These are phyloP conservation scores for Microbotryomycetes sp. DNA, from an alignment of 1,284 basidiomycete species.

Conservation along the genomic window DNA sequence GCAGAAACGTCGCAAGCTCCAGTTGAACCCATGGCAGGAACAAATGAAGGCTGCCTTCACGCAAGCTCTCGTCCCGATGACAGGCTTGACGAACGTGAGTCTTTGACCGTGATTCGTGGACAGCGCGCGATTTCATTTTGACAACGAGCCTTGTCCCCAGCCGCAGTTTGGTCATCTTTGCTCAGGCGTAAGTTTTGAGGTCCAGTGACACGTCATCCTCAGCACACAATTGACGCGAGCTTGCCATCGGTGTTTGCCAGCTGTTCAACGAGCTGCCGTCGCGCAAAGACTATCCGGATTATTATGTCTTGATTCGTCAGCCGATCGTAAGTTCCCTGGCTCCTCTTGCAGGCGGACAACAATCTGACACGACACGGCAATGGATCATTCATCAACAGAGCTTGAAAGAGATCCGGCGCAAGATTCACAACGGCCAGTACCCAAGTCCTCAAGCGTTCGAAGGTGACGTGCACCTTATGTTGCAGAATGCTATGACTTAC, in stretches of 20 bases:
- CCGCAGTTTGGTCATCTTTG: slow-evolving; percentile 30
- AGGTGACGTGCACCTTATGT: slow-evolving; percentile 81
- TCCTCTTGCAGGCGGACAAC: too few relatives aligned
- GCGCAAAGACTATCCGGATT: slow-evolving; percentile 77
- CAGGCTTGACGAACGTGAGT: slow-evolving; percentile 62
- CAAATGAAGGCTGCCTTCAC: slow-evolving; percentile 79
- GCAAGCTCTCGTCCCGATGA: slow-evolving; percentile 71
- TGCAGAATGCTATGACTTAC: slow-evolving; percentile 84
- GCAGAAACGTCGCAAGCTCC: slow-evolving; percentile 38
- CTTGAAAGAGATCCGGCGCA: slow-evolving; percentile 78
- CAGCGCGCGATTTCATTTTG: slow-evolving; percentile 2
- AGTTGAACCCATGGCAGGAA: slow-evolving; percentile 52
- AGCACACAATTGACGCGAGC: too few relatives aligned
- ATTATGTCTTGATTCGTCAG: slow-evolving; percentile 62
- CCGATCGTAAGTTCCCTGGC: slow-evolving; percentile 54
- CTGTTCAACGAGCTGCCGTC: slow-evolving; percentile 43
- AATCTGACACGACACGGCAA: too few relatives aligned
- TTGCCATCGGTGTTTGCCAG: not conserved
- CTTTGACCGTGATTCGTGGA: not conserved
- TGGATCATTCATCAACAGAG: slow-evolving; percentile 44
- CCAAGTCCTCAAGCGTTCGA: slow-evolving; percentile 67
- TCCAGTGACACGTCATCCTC: too few relatives aligned
- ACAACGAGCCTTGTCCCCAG: slow-evolving; percentile 2
- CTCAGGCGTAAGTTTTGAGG: slow-evolving; percentile 6
- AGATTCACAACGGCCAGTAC: slow-evolving; percentile 59